These are phyloP conservation scores for Sarocladium brachiariae DNA, from an alignment of 2,329 filamentous ascomycete species.

Conservation along the genomic window DNA sequence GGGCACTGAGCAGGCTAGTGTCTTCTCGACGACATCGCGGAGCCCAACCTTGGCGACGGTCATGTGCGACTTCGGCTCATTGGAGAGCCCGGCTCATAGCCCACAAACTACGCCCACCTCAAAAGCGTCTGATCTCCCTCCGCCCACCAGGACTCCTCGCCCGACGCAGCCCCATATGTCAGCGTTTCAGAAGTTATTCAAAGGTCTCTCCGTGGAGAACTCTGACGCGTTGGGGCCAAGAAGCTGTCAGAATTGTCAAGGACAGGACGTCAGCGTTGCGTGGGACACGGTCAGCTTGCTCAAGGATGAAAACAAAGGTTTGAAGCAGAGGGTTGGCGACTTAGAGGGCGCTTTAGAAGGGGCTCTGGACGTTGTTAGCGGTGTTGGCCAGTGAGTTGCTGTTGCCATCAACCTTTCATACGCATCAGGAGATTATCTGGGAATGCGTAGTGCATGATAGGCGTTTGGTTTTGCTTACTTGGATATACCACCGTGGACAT, in stretches of 20 bases:
- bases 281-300: conserved; percentile 60
- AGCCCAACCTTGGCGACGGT: conserved; percentile 46
- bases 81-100: conserved; percentile 16
- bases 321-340: conserved; percentile 53
- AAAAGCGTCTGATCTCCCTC: background rate
- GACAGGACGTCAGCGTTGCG: conserved; percentile 51
- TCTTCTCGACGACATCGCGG: conserved; percentile 51
- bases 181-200: conserved; percentile 35
- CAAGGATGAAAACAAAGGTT: conserved; percentile 53
- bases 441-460: no score
- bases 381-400: conserved; percentile 35
- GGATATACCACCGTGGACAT: background rate
- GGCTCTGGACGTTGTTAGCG: conserved; percentile 53
- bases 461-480: background rate
- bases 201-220: conserved; percentile 32
- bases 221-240: conserved; percentile 17
- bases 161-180: conserved; percentile 27
- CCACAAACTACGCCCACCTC: conserved; percentile 11
- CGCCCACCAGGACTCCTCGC: conserved; percentile 21
- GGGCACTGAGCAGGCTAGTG: conserved; percentile 42
- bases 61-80: conserved; percentile 23
- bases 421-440: no score
- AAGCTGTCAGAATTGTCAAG: conserved; percentile 50
- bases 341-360: conserved; percentile 55
- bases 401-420: background rate